Conservation (phyloP, 192 early-diverging fungal species). For the Jimgerdemannia lactiflua region DNA sequence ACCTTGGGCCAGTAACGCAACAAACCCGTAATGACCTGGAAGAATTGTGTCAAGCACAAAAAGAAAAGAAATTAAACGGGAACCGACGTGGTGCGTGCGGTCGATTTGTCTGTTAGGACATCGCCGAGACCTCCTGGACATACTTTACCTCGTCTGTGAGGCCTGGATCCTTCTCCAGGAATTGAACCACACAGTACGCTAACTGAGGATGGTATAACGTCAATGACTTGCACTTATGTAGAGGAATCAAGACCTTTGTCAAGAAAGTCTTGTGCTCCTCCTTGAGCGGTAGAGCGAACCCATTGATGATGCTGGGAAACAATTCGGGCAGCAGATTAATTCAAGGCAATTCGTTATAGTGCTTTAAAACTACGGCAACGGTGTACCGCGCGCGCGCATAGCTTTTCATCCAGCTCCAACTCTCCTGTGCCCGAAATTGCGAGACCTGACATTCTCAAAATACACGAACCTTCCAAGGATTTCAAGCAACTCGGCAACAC, state of each 20-base stretch:
- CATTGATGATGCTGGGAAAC: constrained; percentile 93
- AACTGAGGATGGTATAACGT: constrained; percentile 96
- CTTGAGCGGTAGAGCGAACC: constrained; percentile 97
- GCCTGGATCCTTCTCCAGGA: constrained; percentile 95
- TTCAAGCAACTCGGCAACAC: constrained; percentile 97
- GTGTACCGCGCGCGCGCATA: not conserved
- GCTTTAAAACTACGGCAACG: not conserved
- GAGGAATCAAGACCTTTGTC: constrained; percentile 86
- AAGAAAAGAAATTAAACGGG: not conserved
- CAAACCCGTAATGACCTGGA: constrained; percentile 79
- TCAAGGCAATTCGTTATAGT: not conserved
- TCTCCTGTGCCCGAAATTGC: too few relatives aligned
- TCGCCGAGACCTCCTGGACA: not conserved
- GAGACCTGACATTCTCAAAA: not conserved
- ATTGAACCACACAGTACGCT: constrained; percentile 98
- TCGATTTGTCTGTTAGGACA: not conserved
- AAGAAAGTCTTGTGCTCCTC: constrained; percentile 99
- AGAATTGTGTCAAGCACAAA: too few relatives aligned
- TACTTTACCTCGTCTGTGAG: constrained; percentile 79
- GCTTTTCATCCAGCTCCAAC: not conserved
- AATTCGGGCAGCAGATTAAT: constrained; percentile 12
- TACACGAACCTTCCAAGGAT: constrained; percentile 87
- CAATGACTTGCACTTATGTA: constrained; percentile 96
- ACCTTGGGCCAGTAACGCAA: constrained; percentile 99
- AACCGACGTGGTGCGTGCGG: not conserved